A percentile compares a stretch with the other conserved stretches of the same genome.
Conservation (phyloP, 371 early-diverging fungal species). For the Umbelopsis sp. region DNA sequence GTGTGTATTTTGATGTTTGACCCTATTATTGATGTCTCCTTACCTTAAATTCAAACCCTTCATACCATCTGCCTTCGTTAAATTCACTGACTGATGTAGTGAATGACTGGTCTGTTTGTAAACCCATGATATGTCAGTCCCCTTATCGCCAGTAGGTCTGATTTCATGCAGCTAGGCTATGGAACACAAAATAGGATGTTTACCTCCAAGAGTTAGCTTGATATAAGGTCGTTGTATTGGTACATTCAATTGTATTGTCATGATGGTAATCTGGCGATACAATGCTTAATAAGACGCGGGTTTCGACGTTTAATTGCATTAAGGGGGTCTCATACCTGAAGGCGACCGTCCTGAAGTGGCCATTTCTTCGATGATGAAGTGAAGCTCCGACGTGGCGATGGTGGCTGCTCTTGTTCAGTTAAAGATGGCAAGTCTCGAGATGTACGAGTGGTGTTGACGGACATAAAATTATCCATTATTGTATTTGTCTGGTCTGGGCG, state of each 20-base stretch:
- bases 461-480: conserved; percentile 8
- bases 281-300: too few species aligned
- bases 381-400: conserved; percentile 13
- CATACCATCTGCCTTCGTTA: conserved; percentile 68
- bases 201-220: conserved; percentile 43
- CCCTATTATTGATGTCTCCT: background rate
- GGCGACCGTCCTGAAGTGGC: conserved; percentile 13
- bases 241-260: conserved; percentile 36
- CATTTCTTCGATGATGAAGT: conserved; percentile 2
- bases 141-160: too few species aligned
- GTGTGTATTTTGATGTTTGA: background rate
- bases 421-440: background rate
- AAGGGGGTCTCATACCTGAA: background rate
- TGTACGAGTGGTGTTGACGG: background rate
- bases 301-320: too few species aligned
- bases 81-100: conserved; percentile 65
- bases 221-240: conserved; percentile 40
- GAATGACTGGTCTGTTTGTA: conserved; percentile 58
- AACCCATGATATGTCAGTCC: background rate
- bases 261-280: conserved; percentile 29
- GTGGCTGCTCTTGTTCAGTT: background rate
- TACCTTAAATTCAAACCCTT: conserved; percentile 67
- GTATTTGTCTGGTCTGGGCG: conserved; percentile 4
- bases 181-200: background rate
- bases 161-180: too few species aligned